Evolutionary conservation across 495 filamentous ascomycete genomes (phyloP).

Genomic region (Bryoglossum gracile): DNA sequence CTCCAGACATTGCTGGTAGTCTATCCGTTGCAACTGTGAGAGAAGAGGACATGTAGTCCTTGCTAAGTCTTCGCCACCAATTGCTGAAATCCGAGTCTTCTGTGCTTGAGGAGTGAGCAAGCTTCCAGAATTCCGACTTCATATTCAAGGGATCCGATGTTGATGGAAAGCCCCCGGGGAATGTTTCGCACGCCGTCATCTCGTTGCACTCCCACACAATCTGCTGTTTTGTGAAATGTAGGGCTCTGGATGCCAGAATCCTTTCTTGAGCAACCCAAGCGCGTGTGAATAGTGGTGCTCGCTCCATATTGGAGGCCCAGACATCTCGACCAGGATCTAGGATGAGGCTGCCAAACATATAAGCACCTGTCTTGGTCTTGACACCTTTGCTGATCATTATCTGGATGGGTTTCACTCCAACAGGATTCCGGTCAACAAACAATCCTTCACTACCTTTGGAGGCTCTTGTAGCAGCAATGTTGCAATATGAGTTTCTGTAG

Average conservation of each 20-base stretch:
- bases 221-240: slow-evolving; percentile 26
- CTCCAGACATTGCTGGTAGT: slow-evolving; percentile 5
- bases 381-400: background rate
- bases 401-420: background rate
- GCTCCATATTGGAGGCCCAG: background rate
- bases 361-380: background rate
- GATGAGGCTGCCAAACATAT: background rate
- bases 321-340: background rate
- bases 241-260: slow-evolving; percentile 25
- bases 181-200: background rate
- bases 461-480: slow-evolving; percentile 3
- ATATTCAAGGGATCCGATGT: background rate
- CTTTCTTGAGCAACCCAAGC: slow-evolving; percentile 33
- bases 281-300: slow-evolving; percentile 15
- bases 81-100: background rate
- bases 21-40: slow-evolving; percentile 1
- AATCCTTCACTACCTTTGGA: background rate
- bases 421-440: background rate
- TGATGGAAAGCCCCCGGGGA: too few species aligned
- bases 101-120: background rate
- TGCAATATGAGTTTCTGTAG: slow-evolving; percentile 8
- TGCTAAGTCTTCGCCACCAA: background rate
- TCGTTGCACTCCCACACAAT: slow-evolving; percentile 29
- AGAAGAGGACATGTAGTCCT: background rate
- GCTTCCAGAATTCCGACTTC: background rate